Evolutionary conservation across 257 asterid species (phyloP).

Genomic region (Solanum sitiens): DNA sequence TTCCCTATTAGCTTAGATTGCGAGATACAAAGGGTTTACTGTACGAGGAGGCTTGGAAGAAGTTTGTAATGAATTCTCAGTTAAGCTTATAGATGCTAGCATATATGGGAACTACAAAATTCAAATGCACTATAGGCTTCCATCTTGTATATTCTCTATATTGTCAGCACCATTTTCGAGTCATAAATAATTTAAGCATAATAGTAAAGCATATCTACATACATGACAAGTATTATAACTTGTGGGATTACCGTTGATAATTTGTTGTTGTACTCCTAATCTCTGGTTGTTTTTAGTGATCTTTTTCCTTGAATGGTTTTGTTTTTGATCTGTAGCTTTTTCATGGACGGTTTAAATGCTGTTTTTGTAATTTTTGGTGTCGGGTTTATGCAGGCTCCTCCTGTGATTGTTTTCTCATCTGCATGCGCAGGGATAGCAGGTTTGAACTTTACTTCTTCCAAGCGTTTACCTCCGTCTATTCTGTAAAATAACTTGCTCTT

Average conservation of each 20-base stretch:
- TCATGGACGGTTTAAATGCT: background rate
- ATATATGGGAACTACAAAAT: background rate
- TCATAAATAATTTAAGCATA: background rate
- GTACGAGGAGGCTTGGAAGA: background rate
- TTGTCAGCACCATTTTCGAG: background rate
- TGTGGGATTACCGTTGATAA: background rate
- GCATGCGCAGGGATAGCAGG: conserved; percentile 93
- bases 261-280: background rate
- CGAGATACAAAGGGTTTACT: background rate
- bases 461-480: background rate
- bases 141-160: background rate
- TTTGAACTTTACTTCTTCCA: conserved; percentile 11
- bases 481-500: background rate
- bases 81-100: background rate
- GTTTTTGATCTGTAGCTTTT: background rate
- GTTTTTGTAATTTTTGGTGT: background rate
- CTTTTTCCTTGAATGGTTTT: background rate
- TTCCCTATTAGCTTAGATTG: background rate
- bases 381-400: conserved; percentile 64
- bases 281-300: background rate
- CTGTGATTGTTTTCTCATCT: conserved; percentile 76
- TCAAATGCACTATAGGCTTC: background rate
- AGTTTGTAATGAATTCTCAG: background rate
- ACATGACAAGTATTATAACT: background rate
- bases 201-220: background rate